Evolutionary conservation across 257 asterid genomes (phyloP), one percentile per base, ranked within the genome.

Genomic region (Asclepias syriaca): DNA sequence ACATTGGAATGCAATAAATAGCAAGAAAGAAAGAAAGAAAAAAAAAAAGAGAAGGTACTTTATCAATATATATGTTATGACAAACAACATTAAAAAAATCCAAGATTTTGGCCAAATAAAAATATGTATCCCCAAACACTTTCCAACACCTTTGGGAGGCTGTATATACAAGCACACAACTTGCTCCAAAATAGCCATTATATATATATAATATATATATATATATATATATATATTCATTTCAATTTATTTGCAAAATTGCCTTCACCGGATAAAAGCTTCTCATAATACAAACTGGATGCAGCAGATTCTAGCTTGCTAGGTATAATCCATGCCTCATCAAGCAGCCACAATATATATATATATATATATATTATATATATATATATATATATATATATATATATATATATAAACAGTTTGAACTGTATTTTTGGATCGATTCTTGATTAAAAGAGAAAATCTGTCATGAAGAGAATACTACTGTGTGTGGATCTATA

Each of bases 241-340:
- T 29, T 29, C 40, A 22, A 70, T 70, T 32, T 70, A 63, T 54
- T 60, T 19, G 8, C 19, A n/a, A 58, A n/a, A 58, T 65, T 27
- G 57, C 80, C 76, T 70, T 48, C 76, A 68, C 69, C 54, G 50
- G 75, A 51, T 40, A 40, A 61, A 29, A 49, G 40, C 71, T 50
- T 75, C 40, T 68, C 65, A 18, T 16, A 21, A n/a, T 70, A 19
- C 15, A 11, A 59, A 59, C n/a, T 27, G n/a, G 6, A 27, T n/a
- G 0, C 43, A 27, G 6, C 43, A 27, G 65, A 59, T 21, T 55
- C 40, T 59, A 58, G 39, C 64, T 2, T 48, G 53, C 49, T 32
- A 15, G 58, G 24, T 2, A 8, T 54, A 54, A 15, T 3, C 21
- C n/a, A 50, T 50, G 55, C 21, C 55, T 13, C 16, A 50, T 50